These are phyloP conservation scores for Populus hybrid DNA, from an alignment of 441 rosid genomes.

Conservation along the genomic window DNA sequence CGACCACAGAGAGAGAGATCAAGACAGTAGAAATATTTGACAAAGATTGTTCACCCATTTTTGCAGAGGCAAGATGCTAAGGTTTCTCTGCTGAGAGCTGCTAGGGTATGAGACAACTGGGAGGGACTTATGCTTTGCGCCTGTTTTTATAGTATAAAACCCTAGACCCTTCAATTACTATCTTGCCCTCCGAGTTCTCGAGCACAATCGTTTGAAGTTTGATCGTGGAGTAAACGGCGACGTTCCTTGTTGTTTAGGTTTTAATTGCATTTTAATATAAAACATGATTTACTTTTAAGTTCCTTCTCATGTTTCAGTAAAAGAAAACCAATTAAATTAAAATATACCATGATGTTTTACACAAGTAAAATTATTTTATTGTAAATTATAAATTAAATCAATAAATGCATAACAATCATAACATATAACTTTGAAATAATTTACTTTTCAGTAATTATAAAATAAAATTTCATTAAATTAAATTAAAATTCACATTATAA, in stretches of 20 bases:
- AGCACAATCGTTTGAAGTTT: neutral
- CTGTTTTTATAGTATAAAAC: neutral
- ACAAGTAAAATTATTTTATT: neutral
- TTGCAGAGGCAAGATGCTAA: neutral
- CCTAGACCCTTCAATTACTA: neutral
- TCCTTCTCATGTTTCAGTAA: neutral
- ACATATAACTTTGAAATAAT: neutral
- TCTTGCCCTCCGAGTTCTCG: neutral
- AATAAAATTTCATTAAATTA: no score
- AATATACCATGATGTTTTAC: neutral
- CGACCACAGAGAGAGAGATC: neutral
- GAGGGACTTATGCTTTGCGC: neutral
- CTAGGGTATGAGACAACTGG: neutral
- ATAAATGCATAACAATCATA: neutral
- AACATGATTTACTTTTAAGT: no score
- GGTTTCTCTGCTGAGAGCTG: neutral
- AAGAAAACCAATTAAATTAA: no score
- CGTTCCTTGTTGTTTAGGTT: neutral
- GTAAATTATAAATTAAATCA: no score
- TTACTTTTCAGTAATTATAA: no score
- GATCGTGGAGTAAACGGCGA: neutral
- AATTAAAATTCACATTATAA: neutral
- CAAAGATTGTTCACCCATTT: slow-evolving; percentile 5
- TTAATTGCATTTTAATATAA: neutral
- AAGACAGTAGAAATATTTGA: no score